A percentile compares a stretch with the other conserved stretches of the same genome.
Conservation (phyloP, 2,329 filamentous ascomycete species). For the Talaromyces funiculosus region DNA sequence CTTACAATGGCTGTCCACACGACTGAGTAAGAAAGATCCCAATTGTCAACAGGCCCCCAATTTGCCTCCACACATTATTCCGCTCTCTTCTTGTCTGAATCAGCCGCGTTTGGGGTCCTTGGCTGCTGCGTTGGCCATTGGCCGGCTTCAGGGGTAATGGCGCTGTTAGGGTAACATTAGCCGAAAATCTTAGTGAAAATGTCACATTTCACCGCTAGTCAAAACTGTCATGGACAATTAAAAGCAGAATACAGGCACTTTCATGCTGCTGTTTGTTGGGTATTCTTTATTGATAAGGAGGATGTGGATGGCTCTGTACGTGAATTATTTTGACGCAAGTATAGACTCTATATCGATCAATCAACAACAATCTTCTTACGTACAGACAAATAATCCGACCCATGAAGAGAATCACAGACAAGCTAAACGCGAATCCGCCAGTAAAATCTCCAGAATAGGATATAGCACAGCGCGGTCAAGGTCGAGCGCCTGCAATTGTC, state of each 20-base stretch:
- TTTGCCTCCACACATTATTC: not conserved
- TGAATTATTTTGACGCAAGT: not conserved
- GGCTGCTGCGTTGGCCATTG: not conserved
- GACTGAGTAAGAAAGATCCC: not conserved
- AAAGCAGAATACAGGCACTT: not conserved
- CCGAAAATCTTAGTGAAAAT: not conserved
- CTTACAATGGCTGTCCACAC: not conserved
- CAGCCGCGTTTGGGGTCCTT: not conserved
- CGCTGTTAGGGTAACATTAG: not conserved
- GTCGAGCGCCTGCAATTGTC: constrained; percentile 4
- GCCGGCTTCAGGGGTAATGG: not conserved
- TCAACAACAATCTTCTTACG: not conserved
- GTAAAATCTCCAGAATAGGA: constrained; percentile 1
- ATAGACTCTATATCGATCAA: not conserved
- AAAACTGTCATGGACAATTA: not conserved
- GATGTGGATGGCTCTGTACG: not conserved
- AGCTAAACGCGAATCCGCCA: constrained; percentile 3
- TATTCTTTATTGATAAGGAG: too few species aligned
- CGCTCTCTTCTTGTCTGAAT: not conserved
- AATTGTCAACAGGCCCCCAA: not conserved
- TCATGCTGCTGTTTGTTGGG: not conserved
- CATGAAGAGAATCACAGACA: not conserved
- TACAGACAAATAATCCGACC: not conserved
- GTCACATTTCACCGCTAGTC: not conserved
- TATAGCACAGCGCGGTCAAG: not conserved